phyloP scores from a whole-genome alignment of 768 basidiomycete genomes.

The Dioszegia crocea region DNA sequence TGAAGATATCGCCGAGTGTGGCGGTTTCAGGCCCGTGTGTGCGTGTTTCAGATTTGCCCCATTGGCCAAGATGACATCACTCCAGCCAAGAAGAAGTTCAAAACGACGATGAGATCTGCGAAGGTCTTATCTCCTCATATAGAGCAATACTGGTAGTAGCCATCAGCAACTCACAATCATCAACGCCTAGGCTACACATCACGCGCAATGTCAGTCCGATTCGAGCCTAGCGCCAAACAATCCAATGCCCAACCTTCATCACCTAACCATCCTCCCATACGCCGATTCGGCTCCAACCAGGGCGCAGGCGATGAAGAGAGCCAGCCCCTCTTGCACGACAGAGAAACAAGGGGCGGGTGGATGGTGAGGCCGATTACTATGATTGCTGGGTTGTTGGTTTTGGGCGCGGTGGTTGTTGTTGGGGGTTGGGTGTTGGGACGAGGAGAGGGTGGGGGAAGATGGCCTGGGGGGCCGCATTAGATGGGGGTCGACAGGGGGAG shows the following conservation, averaged over 20 bases:
- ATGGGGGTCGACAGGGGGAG: background rate
- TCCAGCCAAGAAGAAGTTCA: background rate
- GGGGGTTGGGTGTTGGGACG: slow-evolving; percentile 33
- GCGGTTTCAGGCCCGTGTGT: background rate
- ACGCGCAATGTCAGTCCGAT: background rate
- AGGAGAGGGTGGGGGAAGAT: slow-evolving; percentile 32
- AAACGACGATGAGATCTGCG: too few relatives aligned
- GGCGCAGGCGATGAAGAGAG: slow-evolving; percentile 18
- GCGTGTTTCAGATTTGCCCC: slow-evolving; percentile 4
- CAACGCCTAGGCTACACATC: background rate
- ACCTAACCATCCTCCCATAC: background rate
- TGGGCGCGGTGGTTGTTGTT: slow-evolving; percentile 26
- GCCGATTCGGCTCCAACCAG: background rate
- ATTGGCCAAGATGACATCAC: background rate
- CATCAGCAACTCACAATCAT: too few relatives aligned
- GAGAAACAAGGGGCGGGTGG: background rate
- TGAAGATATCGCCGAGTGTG: background rate
- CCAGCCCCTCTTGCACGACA: slow-evolving; percentile 17
- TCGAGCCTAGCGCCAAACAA: background rate
- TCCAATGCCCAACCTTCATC: slow-evolving; percentile 6
- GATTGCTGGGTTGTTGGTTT: slow-evolving; percentile 3
- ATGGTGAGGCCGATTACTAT: slow-evolving; percentile 13
- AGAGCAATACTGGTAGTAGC: too few relatives aligned
- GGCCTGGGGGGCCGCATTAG: slow-evolving; percentile 37
- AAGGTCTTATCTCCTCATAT: too few relatives aligned